A percentile compares a stretch with the other conserved stretches of the same genome.
These are phyloP conservation scores for Graphilbum ipis-grandicollis DNA, from an alignment of 2,329 filamentous ascomycete species.

Conservation along the genomic window DNA sequence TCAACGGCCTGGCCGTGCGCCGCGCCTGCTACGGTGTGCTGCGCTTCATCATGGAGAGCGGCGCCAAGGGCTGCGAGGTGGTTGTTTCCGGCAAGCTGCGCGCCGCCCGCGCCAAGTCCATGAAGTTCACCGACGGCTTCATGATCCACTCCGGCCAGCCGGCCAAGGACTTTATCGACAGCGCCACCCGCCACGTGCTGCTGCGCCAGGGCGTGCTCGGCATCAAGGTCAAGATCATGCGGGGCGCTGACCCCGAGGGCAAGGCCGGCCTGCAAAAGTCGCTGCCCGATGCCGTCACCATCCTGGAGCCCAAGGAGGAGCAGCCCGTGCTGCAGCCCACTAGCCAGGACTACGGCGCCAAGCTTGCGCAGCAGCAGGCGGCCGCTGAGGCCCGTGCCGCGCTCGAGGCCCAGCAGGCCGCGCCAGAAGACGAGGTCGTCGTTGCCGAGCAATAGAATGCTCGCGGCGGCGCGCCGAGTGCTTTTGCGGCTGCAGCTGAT, in stretches of 20 bases:
- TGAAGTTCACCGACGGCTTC: conserved; percentile 99
- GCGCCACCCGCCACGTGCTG: conserved; percentile 95
- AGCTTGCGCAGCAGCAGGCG: conserved; percentile 51
- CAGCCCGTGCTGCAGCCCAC: conserved; percentile 84
- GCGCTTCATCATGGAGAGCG: conserved; percentile 99
- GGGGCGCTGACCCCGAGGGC: conserved; percentile 96
- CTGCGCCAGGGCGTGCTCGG: conserved; percentile 98
- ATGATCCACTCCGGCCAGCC: conserved; percentile 99
- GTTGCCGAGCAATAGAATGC: conserved; percentile 27
- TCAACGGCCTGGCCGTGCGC: conserved; percentile 97
- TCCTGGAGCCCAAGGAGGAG: conserved; percentile 99
- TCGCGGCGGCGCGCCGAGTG: conserved; percentile 4
- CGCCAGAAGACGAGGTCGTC: conserved; percentile 34
- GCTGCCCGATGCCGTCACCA: conserved; percentile 94
- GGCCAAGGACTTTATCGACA: conserved; percentile 99
- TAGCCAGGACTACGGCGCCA: conserved; percentile 97
- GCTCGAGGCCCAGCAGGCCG: conserved; percentile 24
- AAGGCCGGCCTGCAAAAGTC: conserved; percentile 96
- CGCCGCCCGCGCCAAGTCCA: conserved; percentile 97
- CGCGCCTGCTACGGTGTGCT: conserved; percentile 99
- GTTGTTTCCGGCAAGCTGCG: conserved; percentile 98
- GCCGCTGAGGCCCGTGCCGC: conserved; percentile 43
- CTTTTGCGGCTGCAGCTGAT: not conserved
- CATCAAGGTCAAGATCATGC: conserved; percentile 99
- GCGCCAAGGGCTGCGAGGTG: conserved; percentile 99